Evolutionary conservation across 176 grass and related monocot species (phyloP).

Genomic region (Musa schizocarpa): DNA sequence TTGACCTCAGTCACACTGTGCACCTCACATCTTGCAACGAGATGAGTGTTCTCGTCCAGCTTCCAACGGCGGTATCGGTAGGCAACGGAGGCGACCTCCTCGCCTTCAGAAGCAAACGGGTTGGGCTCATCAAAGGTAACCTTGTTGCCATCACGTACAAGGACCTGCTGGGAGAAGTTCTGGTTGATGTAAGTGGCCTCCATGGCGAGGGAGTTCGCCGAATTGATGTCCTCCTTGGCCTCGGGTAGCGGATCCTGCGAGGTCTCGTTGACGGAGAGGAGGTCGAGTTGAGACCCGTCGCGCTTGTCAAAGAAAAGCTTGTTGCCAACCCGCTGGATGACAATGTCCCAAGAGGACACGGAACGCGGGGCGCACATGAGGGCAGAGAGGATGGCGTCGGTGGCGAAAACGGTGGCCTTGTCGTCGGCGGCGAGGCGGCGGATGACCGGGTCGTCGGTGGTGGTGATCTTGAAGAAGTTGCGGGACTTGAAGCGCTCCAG

Average conservation of each 20-base stretch:
- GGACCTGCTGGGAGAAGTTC: slow-evolving; percentile 17
- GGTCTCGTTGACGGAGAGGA: slow-evolving; percentile 11
- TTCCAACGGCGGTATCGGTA: slow-evolving; percentile 14
- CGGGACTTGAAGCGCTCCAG: slow-evolving; percentile 8
- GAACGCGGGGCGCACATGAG: slow-evolving; percentile 13
- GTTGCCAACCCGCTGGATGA: slow-evolving; percentile 9
- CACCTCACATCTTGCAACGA: slow-evolving; percentile 5
- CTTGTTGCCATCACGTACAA: slow-evolving; percentile 9
- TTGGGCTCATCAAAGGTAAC: slow-evolving; percentile 16
- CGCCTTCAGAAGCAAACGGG: slow-evolving; percentile 8
- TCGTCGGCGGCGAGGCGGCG: slow-evolving; percentile 9
- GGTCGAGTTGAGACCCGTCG: slow-evolving; percentile 5
- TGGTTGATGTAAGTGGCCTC: slow-evolving; percentile 18
- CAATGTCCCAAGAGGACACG: slow-evolving; percentile 1
- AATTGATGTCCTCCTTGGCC: slow-evolving; percentile 16
- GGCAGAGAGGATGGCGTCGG: slow-evolving; percentile 3
- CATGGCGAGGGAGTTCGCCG: slow-evolving; percentile 1
- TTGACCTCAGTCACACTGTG: neutral
- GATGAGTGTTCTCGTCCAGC: neutral
- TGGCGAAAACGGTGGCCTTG: slow-evolving; percentile 9
- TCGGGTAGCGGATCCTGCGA: neutral
- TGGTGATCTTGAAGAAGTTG: slow-evolving; percentile 19
- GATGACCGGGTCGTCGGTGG: slow-evolving; percentile 5
- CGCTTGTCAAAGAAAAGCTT: slow-evolving; percentile 15
- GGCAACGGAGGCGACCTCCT: slow-evolving; percentile 9